Base-by-base conservation (phyloP, 352 stramenopile genomes). In the Phytophthora syringae region DNA sequence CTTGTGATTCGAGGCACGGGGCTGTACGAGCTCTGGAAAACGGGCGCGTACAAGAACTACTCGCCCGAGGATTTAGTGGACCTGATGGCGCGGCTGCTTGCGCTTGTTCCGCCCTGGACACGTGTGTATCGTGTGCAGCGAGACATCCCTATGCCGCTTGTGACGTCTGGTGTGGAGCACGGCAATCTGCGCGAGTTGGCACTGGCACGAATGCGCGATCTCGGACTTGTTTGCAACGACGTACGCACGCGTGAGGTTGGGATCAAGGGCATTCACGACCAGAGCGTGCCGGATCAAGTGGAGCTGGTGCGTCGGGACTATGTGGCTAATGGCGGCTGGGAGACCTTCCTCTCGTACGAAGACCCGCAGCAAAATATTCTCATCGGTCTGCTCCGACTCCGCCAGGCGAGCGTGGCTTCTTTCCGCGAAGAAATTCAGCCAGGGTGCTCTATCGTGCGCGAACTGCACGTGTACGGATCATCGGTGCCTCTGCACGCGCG, bases 21-120 rank as follows among this genome's bases (percentile, higher is more conserved):
- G 10, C 79, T 99, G 27, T 99, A 99, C 65, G 95, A 99, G 75
- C 74, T 99, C n/a, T 99, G 96, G 95, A 98, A 98, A 70, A 98
- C 94, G 6, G 96, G 96, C 21, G 58, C 86, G 51, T 99, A 99
- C 86, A 89, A 87, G 37, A 92, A 90, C 60, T 92, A 92, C 67
- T 89, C 83, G 20, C 83, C 83, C 1, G 79, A 90, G 52, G 83
- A 92, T 52, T 74, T 96, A 24, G 88, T 96, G 30, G 97, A 99
- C 67, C 76, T 99, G 20, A 98, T 97, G 59, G 95, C 95, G 18
- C 88, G 88, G 53, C 74, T 98, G 27, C 80, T 99, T n/a, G 90
- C 90, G 11, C 84, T 98, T 47, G 93, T 99, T 13, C 97, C 95
- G 50, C 97, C 97, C 1, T 99, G 97, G 95, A 98, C 94, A 22